A percentile compares a stretch with the other conserved stretches of the same genome.
Evolutionary conservation across 2,329 filamentous ascomycete species (phyloP).

Genomic region (Colletotrichum eremochloae): DNA sequence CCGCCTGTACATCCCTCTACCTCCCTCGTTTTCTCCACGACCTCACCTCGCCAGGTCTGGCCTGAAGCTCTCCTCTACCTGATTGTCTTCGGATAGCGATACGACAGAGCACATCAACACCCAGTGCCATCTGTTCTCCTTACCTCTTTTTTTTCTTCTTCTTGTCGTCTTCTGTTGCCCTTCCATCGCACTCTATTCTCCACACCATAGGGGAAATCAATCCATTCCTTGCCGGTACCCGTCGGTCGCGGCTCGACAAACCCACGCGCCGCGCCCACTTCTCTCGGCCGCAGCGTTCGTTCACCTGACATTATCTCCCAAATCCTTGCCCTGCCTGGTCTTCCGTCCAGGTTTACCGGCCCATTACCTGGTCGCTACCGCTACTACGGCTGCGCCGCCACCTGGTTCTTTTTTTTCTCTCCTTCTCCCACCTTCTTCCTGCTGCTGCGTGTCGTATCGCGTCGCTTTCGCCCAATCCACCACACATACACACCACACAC

Average conservation of each 20-base stretch:
- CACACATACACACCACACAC: constrained; percentile 8
- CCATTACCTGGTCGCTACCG: background rate
- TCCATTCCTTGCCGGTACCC: constrained; percentile 5
- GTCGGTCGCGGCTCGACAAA: constrained; percentile 9
- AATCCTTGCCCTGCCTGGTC: constrained; percentile 6
- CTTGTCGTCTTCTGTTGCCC: background rate
- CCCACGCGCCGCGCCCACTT: constrained; percentile 13
- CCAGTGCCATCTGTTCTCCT: background rate
- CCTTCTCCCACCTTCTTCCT: background rate
- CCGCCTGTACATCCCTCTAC: constrained; percentile 8
- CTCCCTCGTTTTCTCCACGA: constrained; percentile 8
- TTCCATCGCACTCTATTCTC: constrained; percentile 4
- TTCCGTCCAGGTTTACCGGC: constrained; percentile 3
- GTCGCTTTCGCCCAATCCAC: constrained; percentile 28
- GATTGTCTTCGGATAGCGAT: constrained; percentile 1
- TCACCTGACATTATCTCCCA: constrained; percentile 8
- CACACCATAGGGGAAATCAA: constrained; percentile 4
- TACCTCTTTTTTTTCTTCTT: background rate
- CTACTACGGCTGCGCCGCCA: constrained; percentile 24
- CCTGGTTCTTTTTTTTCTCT: constrained; percentile 12
- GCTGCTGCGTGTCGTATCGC: constrained; percentile 20
- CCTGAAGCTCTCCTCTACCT: background rate
- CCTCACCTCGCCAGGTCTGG: constrained; percentile 1
- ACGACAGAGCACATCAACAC: background rate
- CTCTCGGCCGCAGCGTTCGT: constrained; percentile 11